Evolutionary conservation across 2,329 filamentous ascomycete species (phyloP).

Genomic region (Fusarium piperis): DNA sequence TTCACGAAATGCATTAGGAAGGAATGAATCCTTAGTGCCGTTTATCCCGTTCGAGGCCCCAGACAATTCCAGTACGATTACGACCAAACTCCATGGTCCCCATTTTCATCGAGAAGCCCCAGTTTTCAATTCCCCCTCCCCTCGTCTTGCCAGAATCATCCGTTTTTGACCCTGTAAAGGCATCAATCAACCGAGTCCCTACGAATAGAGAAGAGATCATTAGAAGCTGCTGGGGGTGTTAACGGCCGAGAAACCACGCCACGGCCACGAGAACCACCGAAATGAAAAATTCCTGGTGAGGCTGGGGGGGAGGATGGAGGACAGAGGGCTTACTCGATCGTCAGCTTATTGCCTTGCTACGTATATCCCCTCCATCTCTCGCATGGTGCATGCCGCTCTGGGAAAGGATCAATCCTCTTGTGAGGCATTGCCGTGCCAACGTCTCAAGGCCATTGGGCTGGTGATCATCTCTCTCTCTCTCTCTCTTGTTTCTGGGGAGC

Average conservation of each 20-base stretch:
- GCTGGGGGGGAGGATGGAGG: not conserved
- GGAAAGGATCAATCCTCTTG: not conserved
- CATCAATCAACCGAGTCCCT: not conserved
- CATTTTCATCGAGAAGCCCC: not conserved
- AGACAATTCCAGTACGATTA: not conserved
- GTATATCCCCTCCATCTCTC: not conserved
- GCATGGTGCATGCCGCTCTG: not conserved
- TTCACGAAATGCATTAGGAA: not conserved
- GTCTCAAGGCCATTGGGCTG: not conserved
- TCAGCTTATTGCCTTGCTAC: not conserved
- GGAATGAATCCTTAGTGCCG: not conserved
- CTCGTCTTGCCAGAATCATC: not conserved
- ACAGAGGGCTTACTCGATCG: not conserved
- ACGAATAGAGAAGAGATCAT: not conserved
- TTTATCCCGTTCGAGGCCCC: not conserved
- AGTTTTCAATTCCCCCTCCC: not conserved
- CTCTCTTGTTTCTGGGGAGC: not conserved
- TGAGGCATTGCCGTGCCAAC: not conserved
- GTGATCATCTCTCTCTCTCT: not conserved
- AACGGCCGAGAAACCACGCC: not conserved
- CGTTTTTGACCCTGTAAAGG: not conserved
- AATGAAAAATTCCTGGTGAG: slow-evolving; percentile 6
- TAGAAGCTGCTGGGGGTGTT: not conserved
- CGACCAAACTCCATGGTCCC: not conserved
- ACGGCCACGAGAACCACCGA: not conserved